Conservation (phyloP, 257 asterid species). For the Pogostemon cablin region DNA sequence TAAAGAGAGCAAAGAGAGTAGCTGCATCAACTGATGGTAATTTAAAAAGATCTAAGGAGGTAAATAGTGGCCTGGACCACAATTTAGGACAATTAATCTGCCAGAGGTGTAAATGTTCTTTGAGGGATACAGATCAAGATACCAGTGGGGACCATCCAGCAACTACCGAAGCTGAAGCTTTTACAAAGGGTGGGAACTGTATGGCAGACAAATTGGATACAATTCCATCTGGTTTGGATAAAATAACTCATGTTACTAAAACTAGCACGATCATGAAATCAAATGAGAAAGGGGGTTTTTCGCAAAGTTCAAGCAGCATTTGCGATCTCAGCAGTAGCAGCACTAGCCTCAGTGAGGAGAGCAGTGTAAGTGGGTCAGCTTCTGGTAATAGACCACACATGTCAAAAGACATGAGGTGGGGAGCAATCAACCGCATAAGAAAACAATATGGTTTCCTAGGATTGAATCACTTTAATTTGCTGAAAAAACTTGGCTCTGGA, state of each 20-base stretch:
- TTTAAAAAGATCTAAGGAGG: slow-evolving; percentile 37
- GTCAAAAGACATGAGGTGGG: slow-evolving; percentile 68
- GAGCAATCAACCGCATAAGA: slow-evolving; percentile 40
- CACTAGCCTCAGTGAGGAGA: slow-evolving; percentile 76
- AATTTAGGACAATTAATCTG: slow-evolving; percentile 56
- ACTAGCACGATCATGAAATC: slow-evolving; percentile 38
- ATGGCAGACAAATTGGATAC: slow-evolving; percentile 38
- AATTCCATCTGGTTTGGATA: slow-evolving; percentile 36
- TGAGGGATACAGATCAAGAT: slow-evolving; percentile 49
- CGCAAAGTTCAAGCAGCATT: slow-evolving; percentile 89
- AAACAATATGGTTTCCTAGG: slow-evolving; percentile 51
- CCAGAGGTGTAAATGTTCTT: slow-evolving; percentile 79
- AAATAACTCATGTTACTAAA: slow-evolving; percentile 36
- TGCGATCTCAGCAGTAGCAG: slow-evolving; percentile 83
- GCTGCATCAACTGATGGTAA: slow-evolving; percentile 33
- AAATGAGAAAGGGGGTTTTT: slow-evolving; percentile 63
- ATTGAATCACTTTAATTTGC: slow-evolving; percentile 59
- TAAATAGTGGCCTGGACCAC: slow-evolving; percentile 32
- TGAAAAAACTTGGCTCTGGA: slow-evolving; percentile 75
- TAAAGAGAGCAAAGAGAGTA: slow-evolving; percentile 58
- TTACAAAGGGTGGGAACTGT: slow-evolving; percentile 30
- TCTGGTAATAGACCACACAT: slow-evolving; percentile 81
- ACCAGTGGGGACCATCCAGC: slow-evolving; percentile 35
- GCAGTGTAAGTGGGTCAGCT: slow-evolving; percentile 65
- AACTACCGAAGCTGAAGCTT: slow-evolving; percentile 31